Evolutionary conservation across 768 basidiomycete genomes (phyloP).

Genomic region (Tylopilus rubrobrunneus): DNA sequence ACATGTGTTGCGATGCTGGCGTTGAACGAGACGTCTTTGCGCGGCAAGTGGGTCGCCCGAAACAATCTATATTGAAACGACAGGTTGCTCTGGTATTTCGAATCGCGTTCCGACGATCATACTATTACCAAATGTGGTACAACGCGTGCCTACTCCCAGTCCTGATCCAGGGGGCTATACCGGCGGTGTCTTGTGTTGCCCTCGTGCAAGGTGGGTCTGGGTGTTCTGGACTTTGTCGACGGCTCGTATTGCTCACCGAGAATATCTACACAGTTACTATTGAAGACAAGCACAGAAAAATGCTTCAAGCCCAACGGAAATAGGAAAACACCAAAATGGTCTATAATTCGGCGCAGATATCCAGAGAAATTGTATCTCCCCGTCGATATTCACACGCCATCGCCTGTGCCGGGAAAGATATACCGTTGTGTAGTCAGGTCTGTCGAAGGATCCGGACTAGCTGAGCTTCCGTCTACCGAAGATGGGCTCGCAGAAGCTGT

Average conservation of each 20-base stretch:
- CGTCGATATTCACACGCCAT: constrained; percentile 11
- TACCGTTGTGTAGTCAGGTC: constrained; percentile 15
- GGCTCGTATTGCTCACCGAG: not conserved
- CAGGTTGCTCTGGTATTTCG: constrained; percentile 10
- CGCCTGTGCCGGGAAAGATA: constrained; percentile 14
- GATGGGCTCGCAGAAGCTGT: constrained; percentile 23
- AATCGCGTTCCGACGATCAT: constrained; percentile 17
- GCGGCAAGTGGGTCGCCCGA: constrained; percentile 6
- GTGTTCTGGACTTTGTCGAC: not conserved
- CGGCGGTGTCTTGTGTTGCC: no score
- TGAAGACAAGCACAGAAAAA: not conserved
- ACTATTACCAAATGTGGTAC: constrained; percentile 1
- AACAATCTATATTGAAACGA: not conserved
- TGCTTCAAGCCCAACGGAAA: not conserved
- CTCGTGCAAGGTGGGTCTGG: no score
- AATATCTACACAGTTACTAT: not conserved
- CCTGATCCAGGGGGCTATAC: no score
- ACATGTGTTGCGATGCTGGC: constrained; percentile 6
- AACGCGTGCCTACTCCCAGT: not conserved
- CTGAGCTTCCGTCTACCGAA: constrained; percentile 17
- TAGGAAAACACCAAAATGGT: not conserved
- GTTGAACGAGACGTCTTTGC: not conserved
- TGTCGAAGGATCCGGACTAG: constrained; percentile 17
- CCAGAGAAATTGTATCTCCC: not conserved
- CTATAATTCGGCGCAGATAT: constrained; percentile 2